Evolutionary conservation across 1,284 basidiomycete genomes (phyloP).

Genomic region (Abortiporus biennis): DNA sequence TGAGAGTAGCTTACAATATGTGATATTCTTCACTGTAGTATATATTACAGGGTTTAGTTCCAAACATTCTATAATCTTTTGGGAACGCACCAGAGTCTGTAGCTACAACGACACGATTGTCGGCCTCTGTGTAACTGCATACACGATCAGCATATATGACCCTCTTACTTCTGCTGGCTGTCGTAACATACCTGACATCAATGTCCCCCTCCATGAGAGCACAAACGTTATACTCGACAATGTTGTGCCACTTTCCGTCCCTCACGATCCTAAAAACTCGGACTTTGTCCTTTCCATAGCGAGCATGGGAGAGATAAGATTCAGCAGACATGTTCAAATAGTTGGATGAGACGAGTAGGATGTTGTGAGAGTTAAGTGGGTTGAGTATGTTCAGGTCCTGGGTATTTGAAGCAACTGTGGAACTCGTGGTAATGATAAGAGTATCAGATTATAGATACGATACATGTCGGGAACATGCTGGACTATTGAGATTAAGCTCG

Average conservation of each 20-base stretch:
- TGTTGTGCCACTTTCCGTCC: conserved; percentile 55
- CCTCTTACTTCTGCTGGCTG: too few relatives aligned
- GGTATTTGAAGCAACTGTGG: too few relatives aligned
- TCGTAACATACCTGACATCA: conserved; percentile 54
- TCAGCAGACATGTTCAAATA: conserved; percentile 13
- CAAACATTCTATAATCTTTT: too few relatives aligned
- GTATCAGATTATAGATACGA: too few relatives aligned
- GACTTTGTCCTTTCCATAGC: conserved; percentile 86
- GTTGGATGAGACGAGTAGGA: too few relatives aligned
- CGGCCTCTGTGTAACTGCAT: conserved; percentile 71
- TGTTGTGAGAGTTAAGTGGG: too few relatives aligned
- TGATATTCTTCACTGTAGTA: conserved; percentile 85
- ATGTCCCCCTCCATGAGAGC: conserved; percentile 80
- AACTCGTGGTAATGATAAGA: too few relatives aligned
- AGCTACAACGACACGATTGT: conserved; percentile 81
- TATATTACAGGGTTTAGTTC: conserved; percentile 1
- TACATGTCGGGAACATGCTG: too few relatives aligned
- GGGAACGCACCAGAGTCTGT: conserved; percentile 75
- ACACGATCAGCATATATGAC: neutral
- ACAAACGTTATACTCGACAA: conserved; percentile 80
- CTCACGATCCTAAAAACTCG: conserved; percentile 83
- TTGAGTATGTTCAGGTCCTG: too few relatives aligned
- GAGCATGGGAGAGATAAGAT: conserved; percentile 41
- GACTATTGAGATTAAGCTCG: too few relatives aligned
- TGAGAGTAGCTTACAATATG: conserved; percentile 63